Evolutionary conservation across 768 basidiomycete genomes (phyloP).

Genomic region (Phallus indusiatus): DNA sequence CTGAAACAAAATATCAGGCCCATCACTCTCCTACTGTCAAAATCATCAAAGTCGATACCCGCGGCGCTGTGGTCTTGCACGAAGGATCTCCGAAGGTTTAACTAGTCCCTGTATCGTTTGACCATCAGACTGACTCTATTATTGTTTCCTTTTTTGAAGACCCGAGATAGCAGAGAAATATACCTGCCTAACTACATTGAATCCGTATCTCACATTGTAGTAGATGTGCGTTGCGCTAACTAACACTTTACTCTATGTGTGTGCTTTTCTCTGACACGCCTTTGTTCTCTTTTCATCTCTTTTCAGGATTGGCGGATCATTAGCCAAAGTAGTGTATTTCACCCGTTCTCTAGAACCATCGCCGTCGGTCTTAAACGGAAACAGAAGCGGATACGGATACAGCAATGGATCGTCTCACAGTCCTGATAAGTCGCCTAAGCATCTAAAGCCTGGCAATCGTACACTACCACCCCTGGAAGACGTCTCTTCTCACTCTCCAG

Average conservation of each 20-base stretch:
- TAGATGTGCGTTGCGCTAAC: slow-evolving; percentile 62
- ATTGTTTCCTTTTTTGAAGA: slow-evolving; percentile 34
- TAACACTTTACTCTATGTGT: neutral
- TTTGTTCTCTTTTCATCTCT: no score
- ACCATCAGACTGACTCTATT: slow-evolving; percentile 5
- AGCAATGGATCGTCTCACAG: slow-evolving; percentile 22
- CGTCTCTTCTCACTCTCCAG: slow-evolving; percentile 21
- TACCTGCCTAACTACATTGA: slow-evolving; percentile 98
- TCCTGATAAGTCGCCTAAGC: slow-evolving; percentile 17
- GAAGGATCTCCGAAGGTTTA: slow-evolving; percentile 92
- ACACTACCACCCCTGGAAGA: slow-evolving; percentile 23
- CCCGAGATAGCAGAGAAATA: slow-evolving; percentile 89
- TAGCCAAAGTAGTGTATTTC: slow-evolving; percentile 98
- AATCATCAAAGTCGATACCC: slow-evolving; percentile 90
- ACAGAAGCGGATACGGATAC: slow-evolving; percentile 42
- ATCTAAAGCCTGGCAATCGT: slow-evolving; percentile 20
- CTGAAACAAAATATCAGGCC: slow-evolving; percentile 30
- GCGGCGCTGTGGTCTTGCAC: slow-evolving; percentile 85
- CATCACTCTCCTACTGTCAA: slow-evolving; percentile 71
- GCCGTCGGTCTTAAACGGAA: slow-evolving; percentile 58
- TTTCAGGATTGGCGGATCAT: slow-evolving; percentile 86
- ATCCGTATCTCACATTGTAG: slow-evolving; percentile 93
- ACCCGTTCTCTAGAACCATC: slow-evolving; percentile 85
- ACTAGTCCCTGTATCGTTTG: slow-evolving; percentile 5
- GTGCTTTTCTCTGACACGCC: neutral